These are phyloP conservation scores for Limnomonas spitsbergensis DNA, from an alignment of 139 green algal genomes.

Conservation along the genomic window DNA sequence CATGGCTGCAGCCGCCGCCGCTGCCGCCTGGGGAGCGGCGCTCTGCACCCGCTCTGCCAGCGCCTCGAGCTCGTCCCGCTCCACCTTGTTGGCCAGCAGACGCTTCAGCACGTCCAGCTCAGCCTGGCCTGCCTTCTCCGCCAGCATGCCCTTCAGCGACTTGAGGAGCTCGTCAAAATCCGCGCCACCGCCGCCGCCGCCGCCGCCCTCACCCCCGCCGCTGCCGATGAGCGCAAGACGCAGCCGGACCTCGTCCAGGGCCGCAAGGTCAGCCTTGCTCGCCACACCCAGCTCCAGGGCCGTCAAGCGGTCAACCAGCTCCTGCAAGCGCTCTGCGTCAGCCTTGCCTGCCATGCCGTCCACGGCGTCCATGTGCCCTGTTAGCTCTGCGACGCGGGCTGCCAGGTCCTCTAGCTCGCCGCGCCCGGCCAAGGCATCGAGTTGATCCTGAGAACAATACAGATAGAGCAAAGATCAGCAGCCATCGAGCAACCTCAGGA, in stretches of 20 bases:
- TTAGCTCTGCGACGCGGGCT: not conserved
- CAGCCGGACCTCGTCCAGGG: slow-evolving; percentile 8
- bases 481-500: too few relatives aligned
- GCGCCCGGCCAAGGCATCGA: too few relatives aligned
- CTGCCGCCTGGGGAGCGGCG: slow-evolving; percentile 14
- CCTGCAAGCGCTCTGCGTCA: not conserved
- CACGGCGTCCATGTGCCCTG: not conserved
- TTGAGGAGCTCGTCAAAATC: not conserved
- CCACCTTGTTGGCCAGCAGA: slow-evolving; percentile 15
- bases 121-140: slow-evolving; percentile 13
- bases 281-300: not conserved
- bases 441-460: too few relatives aligned
- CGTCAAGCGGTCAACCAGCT: not conserved
- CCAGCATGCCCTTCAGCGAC: slow-evolving; percentile 9
- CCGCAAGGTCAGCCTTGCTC: slow-evolving; percentile 1
- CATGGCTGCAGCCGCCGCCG: slow-evolving; percentile 7
- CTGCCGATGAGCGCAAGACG: not conserved
- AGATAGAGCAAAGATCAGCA: too few relatives aligned
- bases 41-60: slow-evolving; percentile 18
- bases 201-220: not conserved
- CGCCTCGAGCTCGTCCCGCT: slow-evolving; percentile 20
- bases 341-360: not conserved
- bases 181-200: not conserved
- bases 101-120: not conserved
- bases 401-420: not conserved